Evolutionary conservation across 345 rosid species (phyloP), one percentile per base, ranked within the genome.

Genomic region (Eucalyptus marginata): DNA sequence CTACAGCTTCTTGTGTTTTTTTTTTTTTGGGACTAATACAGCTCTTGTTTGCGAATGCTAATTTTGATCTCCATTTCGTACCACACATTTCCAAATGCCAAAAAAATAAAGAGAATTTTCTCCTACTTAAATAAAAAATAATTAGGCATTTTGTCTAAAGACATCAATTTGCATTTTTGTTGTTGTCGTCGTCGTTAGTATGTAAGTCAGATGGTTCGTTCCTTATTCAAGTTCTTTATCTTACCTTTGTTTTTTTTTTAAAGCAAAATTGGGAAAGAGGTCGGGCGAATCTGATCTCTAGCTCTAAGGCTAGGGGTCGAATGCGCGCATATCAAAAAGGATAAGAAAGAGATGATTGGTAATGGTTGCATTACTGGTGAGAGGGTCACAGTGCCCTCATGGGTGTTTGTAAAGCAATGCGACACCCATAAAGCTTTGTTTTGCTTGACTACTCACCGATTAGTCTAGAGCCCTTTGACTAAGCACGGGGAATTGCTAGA

Each of bases 361-460:
- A 36, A 3, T 66, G 79, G 79, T 66, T 31, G 79, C 12, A 66
- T 16, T 3, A n/a, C 40, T 1, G 17, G 2, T 1, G 10, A 14
- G 10, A 14, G 10, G 76, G 20, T 16, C 2, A 15, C 1, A 4
- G 1, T 11, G 0, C 20, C 6, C 40, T 64, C 36, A 16, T 33
- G 3, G 20, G 2, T n/a, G 18, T 31, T 3, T 64, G 18, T 7
- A 64, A n/a, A n/a, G 76, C 40, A n/a, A n/a, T 9, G 31, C 4
- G 0, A 68, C 11, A 17, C 43, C 40, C 43, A 4, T 31, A 31
- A 4, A 15, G 12, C 76, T n/a, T 16, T 64, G 76, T 64, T 33
- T 14, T n/a, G 76, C 76, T 27, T 0, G 66, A 6, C 4, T 10
- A 0, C 0, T 2, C 10, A 4, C 10, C 0, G 20, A 31, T n/a